Percentiles rank a stretch among this genome's conserved stretches.
phyloP scores from a whole-genome alignment of 2,329 filamentous ascomycete genomes.

The Alternaria viburni region DNA sequence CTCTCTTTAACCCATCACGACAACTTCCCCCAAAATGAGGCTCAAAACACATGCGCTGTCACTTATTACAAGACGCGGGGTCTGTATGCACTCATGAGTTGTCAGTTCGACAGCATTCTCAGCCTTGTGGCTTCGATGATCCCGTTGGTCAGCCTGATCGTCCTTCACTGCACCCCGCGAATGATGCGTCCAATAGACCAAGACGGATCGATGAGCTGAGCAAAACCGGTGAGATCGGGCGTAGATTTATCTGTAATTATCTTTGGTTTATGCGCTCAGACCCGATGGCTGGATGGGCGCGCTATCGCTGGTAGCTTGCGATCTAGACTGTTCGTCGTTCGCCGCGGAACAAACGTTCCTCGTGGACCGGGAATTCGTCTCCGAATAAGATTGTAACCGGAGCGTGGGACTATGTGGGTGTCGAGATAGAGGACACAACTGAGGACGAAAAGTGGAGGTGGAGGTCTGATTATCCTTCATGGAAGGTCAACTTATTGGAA shows the following conservation, averaged over 20 bases:
- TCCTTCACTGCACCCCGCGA: constrained; percentile 3
- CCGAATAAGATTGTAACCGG: accelerated
- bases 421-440: background rate
- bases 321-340: background rate
- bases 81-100: constrained; percentile 6
- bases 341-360: background rate
- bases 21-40: background rate
- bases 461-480: background rate
- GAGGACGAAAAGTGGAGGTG: background rate
- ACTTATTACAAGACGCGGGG: background rate
- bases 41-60: background rate
- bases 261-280: background rate
- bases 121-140: background rate
- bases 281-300: background rate
- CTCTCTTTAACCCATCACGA: background rate
- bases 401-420: background rate
- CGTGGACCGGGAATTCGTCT: background rate
- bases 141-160: background rate
- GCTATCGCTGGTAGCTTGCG: no score
- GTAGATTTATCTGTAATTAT: background rate
- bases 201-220: background rate
- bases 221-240: constrained; percentile 6
- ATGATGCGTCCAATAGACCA: background rate
- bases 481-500: background rate
- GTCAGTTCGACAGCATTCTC: background rate